phyloP scores from a whole-genome alignment of 371 early-diverging fungal species.

The Haplosporangium sp. region DNA sequence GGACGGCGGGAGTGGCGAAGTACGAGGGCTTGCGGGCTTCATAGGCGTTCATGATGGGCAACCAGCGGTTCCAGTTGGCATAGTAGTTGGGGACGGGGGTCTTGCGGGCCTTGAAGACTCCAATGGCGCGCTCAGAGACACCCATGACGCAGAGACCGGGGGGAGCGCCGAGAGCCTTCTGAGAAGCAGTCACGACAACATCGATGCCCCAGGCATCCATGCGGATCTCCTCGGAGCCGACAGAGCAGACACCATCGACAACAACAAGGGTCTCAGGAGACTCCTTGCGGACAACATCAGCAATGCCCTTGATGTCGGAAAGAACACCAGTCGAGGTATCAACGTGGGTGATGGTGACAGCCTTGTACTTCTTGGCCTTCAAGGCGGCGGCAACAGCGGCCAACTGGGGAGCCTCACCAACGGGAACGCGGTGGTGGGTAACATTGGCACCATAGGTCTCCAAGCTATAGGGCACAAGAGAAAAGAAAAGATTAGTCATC shows the following conservation, averaged over 20 bases:
- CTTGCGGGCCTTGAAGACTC: constrained; percentile 77
- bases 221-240: constrained; percentile 92
- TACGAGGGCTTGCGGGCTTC: constrained; percentile 92
- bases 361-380: constrained; percentile 75
- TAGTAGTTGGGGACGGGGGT: constrained; percentile 79
- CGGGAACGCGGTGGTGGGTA: constrained; percentile 72
- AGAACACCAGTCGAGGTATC: constrained; percentile 97
- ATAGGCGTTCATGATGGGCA: constrained; percentile 94
- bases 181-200: constrained; percentile 90
- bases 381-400: constrained; percentile 65
- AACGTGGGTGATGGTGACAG: constrained; percentile 94
- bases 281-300: constrained; percentile 75
- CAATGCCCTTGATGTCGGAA: constrained; percentile 82
- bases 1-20: constrained; percentile 98
- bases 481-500: not conserved
- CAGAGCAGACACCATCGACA: constrained; percentile 97
- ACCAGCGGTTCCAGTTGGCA: constrained; percentile 86
- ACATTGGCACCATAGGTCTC: constrained; percentile 90
- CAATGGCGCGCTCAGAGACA: constrained; percentile 79
- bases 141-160: constrained; percentile 89
- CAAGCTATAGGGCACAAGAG: constrained; percentile 62
- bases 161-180: constrained; percentile 95
- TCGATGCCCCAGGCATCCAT: constrained; percentile 95
- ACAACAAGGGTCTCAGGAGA: constrained; percentile 92
- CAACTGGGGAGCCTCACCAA: constrained; percentile 77